A percentile compares a stretch with the other conserved stretches of the same genome.
phyloP scores from a whole-genome alignment of 345 rosid genomes.

The Eutrema japonicum region DNA sequence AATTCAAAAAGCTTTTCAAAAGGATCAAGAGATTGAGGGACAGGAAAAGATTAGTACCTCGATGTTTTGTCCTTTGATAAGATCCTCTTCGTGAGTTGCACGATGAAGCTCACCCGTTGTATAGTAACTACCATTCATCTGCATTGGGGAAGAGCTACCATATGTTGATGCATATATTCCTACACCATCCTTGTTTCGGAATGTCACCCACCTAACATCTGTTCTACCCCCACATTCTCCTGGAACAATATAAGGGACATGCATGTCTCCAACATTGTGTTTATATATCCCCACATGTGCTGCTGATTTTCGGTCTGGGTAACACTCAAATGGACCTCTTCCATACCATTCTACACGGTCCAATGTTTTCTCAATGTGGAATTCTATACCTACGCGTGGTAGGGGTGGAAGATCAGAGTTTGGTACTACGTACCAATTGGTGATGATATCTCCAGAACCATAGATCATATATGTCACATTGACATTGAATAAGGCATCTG shows the following conservation, averaged over 20 bases:
- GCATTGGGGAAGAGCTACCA: conserved; percentile 83
- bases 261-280: conserved; percentile 69
- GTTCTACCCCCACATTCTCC: conserved; percentile 90
- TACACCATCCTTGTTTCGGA: conserved; percentile 64
- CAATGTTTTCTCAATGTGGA: conserved; percentile 69
- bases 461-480: conserved; percentile 61
- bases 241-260: conserved; percentile 96
- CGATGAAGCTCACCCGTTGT: conserved; percentile 68
- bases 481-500: conserved; percentile 58
- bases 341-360: conserved; percentile 87
- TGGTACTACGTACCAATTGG: conserved; percentile 67
- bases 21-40: conserved; percentile 2
- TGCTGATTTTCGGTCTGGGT: conserved; percentile 95
- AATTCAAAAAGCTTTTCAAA: conserved; percentile 2
- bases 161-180: conserved; percentile 86
- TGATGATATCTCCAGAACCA: conserved; percentile 78
- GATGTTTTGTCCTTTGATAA: conserved; percentile 64
- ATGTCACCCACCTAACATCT: conserved; percentile 94
- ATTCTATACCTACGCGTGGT: conserved; percentile 88
- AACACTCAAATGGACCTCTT: conserved; percentile 96
- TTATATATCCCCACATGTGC: conserved; percentile 79
- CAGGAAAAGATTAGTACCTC: conserved; percentile 55
- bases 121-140: conserved; percentile 90
- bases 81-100: conserved; percentile 77
- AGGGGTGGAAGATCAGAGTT: conserved; percentile 77